phyloP scores from a whole-genome alignment of 345 rosid genomes.

The Clausena lansium region DNA sequence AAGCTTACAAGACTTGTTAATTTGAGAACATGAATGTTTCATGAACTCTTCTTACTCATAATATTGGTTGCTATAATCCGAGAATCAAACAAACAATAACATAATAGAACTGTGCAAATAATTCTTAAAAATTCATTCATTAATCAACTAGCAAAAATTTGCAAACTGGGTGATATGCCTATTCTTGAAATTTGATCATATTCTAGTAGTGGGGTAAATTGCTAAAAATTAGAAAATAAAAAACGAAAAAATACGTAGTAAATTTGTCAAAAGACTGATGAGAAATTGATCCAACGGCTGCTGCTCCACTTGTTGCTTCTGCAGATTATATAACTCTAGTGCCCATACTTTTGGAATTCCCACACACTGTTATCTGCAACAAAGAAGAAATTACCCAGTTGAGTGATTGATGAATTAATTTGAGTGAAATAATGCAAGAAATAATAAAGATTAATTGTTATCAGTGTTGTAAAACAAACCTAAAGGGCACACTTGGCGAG shows the following conservation, averaged over 20 bases:
- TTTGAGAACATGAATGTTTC: too few relatives aligned
- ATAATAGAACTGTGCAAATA: too few relatives aligned
- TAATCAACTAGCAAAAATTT: background rate
- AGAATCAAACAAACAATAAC: background rate
- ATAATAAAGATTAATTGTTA: background rate
- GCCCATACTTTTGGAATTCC: constrained; percentile 14
- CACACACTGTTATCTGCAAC: constrained; percentile 14
- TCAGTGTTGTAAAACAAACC: background rate
- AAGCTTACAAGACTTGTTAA: background rate
- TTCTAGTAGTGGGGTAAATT: background rate
- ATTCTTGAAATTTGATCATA: too few relatives aligned
- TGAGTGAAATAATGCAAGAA: too few relatives aligned
- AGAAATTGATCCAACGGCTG: background rate
- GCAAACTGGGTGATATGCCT: background rate
- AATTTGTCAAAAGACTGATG: background rate
- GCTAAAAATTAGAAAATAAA: background rate
- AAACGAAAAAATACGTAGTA: too few relatives aligned
- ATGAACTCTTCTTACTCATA: too few relatives aligned
- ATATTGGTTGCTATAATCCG: background rate
- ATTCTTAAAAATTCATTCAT: background rate
- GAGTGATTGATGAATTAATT: background rate
- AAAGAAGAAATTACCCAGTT: background rate
- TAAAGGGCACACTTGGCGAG: constrained; percentile 57
- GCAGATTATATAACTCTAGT: background rate
- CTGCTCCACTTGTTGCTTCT: background rate